Conservation (phyloP, 169 alveolate genomes). For the Plasmodium cynomolgi region DNA sequence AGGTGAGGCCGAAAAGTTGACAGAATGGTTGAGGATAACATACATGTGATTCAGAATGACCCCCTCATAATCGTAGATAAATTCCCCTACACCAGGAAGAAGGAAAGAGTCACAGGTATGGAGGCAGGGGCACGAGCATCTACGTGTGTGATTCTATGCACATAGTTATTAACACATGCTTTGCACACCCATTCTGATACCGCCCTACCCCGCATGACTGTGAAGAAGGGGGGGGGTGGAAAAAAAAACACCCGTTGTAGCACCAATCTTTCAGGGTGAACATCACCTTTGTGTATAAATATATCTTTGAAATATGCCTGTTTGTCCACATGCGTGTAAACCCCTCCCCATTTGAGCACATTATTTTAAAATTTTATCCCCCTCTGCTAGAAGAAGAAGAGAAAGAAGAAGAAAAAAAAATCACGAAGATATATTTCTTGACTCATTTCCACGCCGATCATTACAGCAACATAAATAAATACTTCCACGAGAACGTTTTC, state of each 20-base stretch:
- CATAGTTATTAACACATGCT: background rate
- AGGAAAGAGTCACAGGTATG: background rate
- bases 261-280: background rate
- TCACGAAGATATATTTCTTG: constrained; percentile 34
- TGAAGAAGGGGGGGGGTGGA: background rate
- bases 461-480: constrained; percentile 54
- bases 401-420: constrained; percentile 10
- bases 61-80: constrained; percentile 68
- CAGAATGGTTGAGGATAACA: constrained; percentile 59
- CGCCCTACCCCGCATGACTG: background rate
- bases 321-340: background rate
- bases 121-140: background rate
- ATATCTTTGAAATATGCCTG: background rate
- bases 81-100: constrained; percentile 64
- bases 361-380: background rate
- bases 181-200: background rate
- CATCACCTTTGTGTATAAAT: background rate
- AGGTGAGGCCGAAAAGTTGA: background rate
- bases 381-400: background rate
- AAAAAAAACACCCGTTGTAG: background rate
- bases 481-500: constrained; percentile 50
- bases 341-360: background rate
- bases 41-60: constrained; percentile 48
- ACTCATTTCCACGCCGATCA: constrained; percentile 76
- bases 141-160: background rate